Evolutionary conservation across 2,329 filamentous ascomycete genomes (phyloP).

Genomic region (Aspergillus costaricaensis): DNA sequence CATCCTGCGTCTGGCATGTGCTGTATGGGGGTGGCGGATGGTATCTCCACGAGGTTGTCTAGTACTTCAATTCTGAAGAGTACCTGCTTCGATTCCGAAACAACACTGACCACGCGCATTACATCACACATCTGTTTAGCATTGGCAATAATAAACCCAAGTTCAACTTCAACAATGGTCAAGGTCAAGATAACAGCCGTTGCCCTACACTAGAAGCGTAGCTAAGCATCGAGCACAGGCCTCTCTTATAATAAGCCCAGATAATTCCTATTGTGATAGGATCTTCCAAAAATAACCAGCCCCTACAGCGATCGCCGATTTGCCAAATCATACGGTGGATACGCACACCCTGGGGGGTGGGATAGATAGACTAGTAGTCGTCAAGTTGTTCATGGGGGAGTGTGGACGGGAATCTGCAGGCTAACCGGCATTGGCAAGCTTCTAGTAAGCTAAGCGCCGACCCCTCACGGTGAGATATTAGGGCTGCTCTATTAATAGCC

Average conservation of each 20-base stretch:
- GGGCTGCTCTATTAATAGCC: constrained; percentile 4
- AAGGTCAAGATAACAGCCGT: not conserved
- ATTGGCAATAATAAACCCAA: too few relatives aligned
- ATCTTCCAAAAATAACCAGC: constrained; percentile 7
- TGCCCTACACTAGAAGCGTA: not conserved
- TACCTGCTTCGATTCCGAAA: too few relatives aligned
- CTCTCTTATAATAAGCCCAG: not conserved
- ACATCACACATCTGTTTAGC: fast-evolving
- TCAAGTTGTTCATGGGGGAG: not conserved
- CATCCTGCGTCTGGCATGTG: not conserved
- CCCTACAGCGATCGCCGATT: not conserved
- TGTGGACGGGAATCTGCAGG: constrained; percentile 7
- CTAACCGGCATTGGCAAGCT: constrained; percentile 10
- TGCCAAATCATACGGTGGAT: not conserved
- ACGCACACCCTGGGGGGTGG: too few relatives aligned
- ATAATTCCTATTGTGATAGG: too few relatives aligned
- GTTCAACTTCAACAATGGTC: too few relatives aligned
- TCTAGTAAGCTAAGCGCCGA: constrained; percentile 11
- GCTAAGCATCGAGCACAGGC: not conserved
- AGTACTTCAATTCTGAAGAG: not conserved
- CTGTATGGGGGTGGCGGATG: not conserved
- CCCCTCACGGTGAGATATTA: constrained; percentile 10
- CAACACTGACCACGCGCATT: too few relatives aligned
- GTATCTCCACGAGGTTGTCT: not conserved
- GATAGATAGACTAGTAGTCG: not conserved